phyloP scores from a whole-genome alignment of 1,139 yeast species.

The Hyphopichia khmerensis region DNA sequence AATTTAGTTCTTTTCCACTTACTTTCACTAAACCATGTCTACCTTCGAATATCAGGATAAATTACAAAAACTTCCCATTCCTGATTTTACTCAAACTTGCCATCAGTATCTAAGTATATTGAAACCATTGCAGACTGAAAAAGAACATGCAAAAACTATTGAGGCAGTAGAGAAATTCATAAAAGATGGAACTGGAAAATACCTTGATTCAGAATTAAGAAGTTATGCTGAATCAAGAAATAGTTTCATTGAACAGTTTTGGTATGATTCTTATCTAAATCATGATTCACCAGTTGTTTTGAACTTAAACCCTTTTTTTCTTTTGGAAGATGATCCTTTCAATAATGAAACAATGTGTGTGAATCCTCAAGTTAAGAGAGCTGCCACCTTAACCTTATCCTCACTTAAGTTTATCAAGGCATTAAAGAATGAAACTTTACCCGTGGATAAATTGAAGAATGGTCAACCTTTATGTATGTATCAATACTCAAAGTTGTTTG shows the following conservation, averaged over 20 bases:
- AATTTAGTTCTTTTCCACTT: not conserved
- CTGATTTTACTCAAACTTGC: slow-evolving; percentile 67
- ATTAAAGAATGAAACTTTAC: slow-evolving; percentile 68
- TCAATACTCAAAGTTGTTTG: slow-evolving; percentile 82
- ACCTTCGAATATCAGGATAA: slow-evolving; percentile 60
- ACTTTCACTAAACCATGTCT: slow-evolving; percentile 9
- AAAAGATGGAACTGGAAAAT: slow-evolving; percentile 53
- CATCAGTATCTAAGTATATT: slow-evolving; percentile 60
- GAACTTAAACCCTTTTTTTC: slow-evolving; percentile 82
- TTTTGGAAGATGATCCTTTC: slow-evolving; percentile 88
- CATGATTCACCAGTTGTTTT: slow-evolving; percentile 88
- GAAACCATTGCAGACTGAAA: slow-evolving; percentile 73
- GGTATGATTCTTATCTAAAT: slow-evolving; percentile 86
- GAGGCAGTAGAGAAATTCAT: slow-evolving; percentile 61
- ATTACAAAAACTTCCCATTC: slow-evolving; percentile 72
- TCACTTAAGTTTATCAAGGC: slow-evolving; percentile 79
- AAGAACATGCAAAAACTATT: slow-evolving; percentile 62
- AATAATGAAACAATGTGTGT: slow-evolving; percentile 59
- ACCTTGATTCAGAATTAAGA: slow-evolving; percentile 61
- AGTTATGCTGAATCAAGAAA: slow-evolving; percentile 64
- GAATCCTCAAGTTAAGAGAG: slow-evolving; percentile 71
- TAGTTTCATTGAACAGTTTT: slow-evolving; percentile 86
- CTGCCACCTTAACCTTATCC: slow-evolving; percentile 77
- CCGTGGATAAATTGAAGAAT: slow-evolving; percentile 68
- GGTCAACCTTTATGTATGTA: slow-evolving; percentile 82